Conservation (phyloP, 139 green algal species). For the Chlorella sp. region DNA sequence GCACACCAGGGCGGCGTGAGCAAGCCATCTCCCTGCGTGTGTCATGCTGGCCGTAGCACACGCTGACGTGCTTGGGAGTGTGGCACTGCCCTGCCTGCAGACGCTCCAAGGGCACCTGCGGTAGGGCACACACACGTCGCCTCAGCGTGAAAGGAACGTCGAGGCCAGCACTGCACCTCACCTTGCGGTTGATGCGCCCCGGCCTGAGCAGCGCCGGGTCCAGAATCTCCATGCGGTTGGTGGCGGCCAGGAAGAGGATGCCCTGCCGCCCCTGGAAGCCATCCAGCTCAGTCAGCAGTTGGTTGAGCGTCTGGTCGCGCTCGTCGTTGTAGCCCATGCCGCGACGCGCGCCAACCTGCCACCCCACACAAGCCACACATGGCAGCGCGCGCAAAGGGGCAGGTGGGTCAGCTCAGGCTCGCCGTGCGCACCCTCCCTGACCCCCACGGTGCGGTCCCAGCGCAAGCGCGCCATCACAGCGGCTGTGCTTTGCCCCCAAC, state of each 20-base stretch:
- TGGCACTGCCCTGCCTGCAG: background rate
- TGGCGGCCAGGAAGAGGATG: conserved; percentile 84
- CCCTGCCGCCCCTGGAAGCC: conserved; percentile 75
- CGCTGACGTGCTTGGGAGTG: background rate
- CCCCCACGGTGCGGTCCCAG: too few species aligned
- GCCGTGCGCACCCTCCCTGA: too few species aligned
- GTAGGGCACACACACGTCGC: background rate
- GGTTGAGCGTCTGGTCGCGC: conserved; percentile 57
- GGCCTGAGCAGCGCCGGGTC: conserved; percentile 83
- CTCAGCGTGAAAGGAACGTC: too few species aligned
- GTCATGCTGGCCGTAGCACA: too few species aligned
- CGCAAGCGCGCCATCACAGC: too few species aligned
- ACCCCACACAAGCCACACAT: too few species aligned
- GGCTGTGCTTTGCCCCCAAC: too few species aligned
- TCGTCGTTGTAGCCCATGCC: conserved; percentile 92
- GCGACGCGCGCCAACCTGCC: conserved; percentile 52
- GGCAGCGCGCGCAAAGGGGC: too few species aligned
- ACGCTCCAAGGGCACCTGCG: background rate
- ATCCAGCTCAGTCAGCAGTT: conserved; percentile 90
- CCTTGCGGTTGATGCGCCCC: conserved; percentile 53
- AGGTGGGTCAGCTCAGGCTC: too few species aligned
- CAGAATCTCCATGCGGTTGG: conserved; percentile 82
- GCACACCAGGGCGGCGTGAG: background rate
- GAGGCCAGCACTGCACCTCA: too few species aligned
- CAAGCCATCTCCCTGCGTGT: background rate